Conservation (phyloP, 352 stramenopile genomes). For the Detonula confervacea region DNA sequence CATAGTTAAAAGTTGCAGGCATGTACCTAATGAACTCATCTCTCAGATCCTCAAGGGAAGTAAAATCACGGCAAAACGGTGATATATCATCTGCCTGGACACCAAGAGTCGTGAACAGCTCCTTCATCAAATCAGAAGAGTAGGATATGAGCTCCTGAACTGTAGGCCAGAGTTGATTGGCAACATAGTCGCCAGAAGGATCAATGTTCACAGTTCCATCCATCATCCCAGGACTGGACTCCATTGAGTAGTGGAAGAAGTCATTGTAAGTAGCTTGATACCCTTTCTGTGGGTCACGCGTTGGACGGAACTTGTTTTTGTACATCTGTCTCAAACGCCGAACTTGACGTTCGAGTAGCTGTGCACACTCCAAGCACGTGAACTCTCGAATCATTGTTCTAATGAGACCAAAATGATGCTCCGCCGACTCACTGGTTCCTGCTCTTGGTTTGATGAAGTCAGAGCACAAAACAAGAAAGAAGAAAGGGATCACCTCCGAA, state of each 20-base stretch:
- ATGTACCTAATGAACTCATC: background rate
- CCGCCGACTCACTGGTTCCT: background rate
- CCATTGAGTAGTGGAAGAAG: background rate
- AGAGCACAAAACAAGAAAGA: background rate
- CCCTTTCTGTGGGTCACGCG: background rate
- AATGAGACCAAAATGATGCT: background rate
- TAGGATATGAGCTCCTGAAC: background rate
- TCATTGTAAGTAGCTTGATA: background rate
- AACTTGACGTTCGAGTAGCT: background rate
- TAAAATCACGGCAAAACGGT: background rate
- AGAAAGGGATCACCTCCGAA: background rate
- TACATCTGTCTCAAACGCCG: background rate
- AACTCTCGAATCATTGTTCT: background rate
- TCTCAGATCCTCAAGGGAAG: background rate
- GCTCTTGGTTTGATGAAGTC: background rate
- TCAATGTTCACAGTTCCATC: background rate
- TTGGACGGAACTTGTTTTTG: background rate
- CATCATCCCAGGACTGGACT: background rate
- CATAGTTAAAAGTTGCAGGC: background rate
- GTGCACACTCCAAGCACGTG: background rate
- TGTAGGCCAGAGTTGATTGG: background rate
- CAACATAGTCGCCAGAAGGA: background rate
- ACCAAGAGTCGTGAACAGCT: background rate
- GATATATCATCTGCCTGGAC: background rate
- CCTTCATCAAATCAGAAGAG: background rate